Base-by-base conservation (phyloP, 768 basidiomycete genomes). In the Leucocoprinus birnbaumii region DNA sequence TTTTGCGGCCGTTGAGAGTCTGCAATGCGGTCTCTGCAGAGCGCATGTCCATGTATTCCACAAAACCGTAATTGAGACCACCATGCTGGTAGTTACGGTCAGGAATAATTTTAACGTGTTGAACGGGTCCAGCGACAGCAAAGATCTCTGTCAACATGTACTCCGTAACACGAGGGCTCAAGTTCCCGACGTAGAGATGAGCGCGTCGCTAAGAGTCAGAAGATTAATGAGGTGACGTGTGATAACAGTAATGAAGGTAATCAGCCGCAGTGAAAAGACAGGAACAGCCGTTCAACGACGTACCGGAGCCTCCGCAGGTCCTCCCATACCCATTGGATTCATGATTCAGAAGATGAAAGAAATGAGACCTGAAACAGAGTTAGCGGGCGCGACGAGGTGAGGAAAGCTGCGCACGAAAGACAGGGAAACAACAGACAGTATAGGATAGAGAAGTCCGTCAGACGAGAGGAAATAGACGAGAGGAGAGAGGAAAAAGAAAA, bases 21-120 rank as follows among this genome's bases (percentile, higher is more conserved):
- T 94, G 90, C 34, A 99, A 80, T n/a, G 97, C 97, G 48, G 97
- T 98, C 75, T 99, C 97, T 35, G 97, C 97, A 35, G 94, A 92
- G 60, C 93, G 89, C 91, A 98, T 95, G 71, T 98, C 94, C 71
- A 92, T 88, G 76, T 98, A 99, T 74, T 99, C 97, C 71, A 98
- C 95, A 74, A 95, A 99, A 63, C 97, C 97, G 67, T 98, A 99
- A 79, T 98, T 98, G 72, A 97, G 88, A 58, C 97, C 97, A 54
- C 95, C 97, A 68, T 99, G 97, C 73, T 98, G 95, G 71, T 95
- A 98, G 79, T 97, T 98, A 64, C 95, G 87, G 78, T 99, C 97
- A 26, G 96, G 96, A 71, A 99, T 98, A 72, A 99, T 98, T 85
- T 99, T 99, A 71, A 98, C 96, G 70, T 95, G 91, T 73, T 96